Conservation (phyloP, 305 asterid species). For the Fraxinus platypoda region DNA sequence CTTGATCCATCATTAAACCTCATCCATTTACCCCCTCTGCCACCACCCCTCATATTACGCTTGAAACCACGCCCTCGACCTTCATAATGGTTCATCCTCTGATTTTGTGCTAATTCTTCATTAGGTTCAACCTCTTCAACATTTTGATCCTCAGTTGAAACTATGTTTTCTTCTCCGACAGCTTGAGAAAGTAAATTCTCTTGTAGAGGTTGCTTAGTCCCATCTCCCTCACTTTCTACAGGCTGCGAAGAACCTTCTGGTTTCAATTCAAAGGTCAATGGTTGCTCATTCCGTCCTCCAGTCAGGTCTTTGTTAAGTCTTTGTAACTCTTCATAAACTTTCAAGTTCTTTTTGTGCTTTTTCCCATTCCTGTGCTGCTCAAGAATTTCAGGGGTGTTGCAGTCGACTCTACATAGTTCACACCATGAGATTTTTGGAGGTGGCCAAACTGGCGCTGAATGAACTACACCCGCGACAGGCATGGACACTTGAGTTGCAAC, state of each 20-base stretch:
- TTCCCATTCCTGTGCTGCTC: slow-evolving; percentile 59
- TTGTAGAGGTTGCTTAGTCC: slow-evolving; percentile 19
- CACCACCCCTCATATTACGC: slow-evolving; percentile 48
- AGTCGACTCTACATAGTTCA: slow-evolving; percentile 60
- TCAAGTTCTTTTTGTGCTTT: slow-evolving; percentile 55
- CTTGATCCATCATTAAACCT: slow-evolving; percentile 35
- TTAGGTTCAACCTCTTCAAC: slow-evolving; percentile 26
- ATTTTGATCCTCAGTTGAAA: slow-evolving; percentile 29
- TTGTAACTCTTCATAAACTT: slow-evolving; percentile 43
- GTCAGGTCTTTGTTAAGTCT: slow-evolving; percentile 31
- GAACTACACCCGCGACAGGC: slow-evolving; percentile 31
- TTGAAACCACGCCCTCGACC: slow-evolving; percentile 35
- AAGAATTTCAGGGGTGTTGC: slow-evolving; percentile 56
- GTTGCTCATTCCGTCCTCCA: slow-evolving; percentile 29
- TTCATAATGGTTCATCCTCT: slow-evolving; percentile 18
- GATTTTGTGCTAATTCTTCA: slow-evolving; percentile 32
- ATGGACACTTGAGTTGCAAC: slow-evolving; percentile 18
- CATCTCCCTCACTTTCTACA: slow-evolving; percentile 23
- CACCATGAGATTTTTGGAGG: slow-evolving; percentile 43
- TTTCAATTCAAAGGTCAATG: slow-evolving; percentile 30
- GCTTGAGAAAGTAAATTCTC: slow-evolving; percentile 31
- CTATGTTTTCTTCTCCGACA: slow-evolving; percentile 30
- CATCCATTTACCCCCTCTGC: slow-evolving; percentile 33
- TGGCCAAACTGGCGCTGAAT: slow-evolving; percentile 29
- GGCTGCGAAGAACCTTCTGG: slow-evolving; percentile 34